Conservation (phyloP, 805 yeast genomes). For the Yueomyces sp. region DNA sequence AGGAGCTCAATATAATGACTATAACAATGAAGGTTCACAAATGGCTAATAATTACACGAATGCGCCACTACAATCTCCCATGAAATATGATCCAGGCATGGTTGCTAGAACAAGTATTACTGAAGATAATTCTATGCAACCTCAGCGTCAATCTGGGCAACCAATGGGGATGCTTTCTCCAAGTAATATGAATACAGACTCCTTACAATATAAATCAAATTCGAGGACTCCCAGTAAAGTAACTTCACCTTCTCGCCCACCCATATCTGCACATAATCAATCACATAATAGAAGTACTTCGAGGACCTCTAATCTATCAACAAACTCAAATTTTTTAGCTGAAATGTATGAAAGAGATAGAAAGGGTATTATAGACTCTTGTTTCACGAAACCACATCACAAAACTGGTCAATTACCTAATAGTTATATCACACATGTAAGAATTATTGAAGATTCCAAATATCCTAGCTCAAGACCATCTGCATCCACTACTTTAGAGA, state of each 20-base stretch:
- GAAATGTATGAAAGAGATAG: slow-evolving; percentile 47
- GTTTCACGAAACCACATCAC: slow-evolving; percentile 36
- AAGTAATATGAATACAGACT: background rate
- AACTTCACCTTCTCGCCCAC: slow-evolving; percentile 1
- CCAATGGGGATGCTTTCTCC: background rate
- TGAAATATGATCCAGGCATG: too few relatives aligned
- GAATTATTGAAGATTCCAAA: slow-evolving; percentile 60
- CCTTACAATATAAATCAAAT: background rate
- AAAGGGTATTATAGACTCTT: slow-evolving; percentile 31
- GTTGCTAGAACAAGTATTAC: too few relatives aligned
- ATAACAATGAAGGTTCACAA: too few relatives aligned
- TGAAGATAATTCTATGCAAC: too few relatives aligned
- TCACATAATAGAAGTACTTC: slow-evolving; percentile 18
- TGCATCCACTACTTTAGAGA: slow-evolving; percentile 29
- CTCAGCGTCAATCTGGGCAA: too few relatives aligned
- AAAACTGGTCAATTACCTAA: slow-evolving; percentile 32
- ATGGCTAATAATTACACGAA: too few relatives aligned
- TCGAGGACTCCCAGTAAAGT: background rate
- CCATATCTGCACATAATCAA: slow-evolving; percentile 1
- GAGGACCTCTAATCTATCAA: slow-evolving; percentile 21
- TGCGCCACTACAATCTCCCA: too few relatives aligned
- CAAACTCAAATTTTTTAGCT: slow-evolving; percentile 29
- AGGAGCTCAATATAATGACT: too few relatives aligned
- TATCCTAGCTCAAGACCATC: slow-evolving; percentile 64
- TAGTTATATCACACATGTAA: slow-evolving; percentile 62